Conservation (phyloP, 2,329 filamentous ascomycete species). For the Nemania sp. region DNA sequence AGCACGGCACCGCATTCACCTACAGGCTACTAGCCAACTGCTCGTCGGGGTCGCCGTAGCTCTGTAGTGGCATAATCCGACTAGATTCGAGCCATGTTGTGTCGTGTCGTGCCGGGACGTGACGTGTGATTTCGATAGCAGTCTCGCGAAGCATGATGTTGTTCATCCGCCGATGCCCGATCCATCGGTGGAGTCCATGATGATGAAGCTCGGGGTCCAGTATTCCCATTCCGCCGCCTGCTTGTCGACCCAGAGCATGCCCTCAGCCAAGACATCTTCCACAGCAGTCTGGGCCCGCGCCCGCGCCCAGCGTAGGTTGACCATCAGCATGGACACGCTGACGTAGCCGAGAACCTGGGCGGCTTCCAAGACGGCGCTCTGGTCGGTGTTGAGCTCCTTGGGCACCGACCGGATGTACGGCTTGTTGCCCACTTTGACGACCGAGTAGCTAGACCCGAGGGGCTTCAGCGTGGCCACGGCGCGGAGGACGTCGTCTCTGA, state of each 20-base stretch:
- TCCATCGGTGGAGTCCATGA: constrained; percentile 32
- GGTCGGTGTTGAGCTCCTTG: constrained; percentile 92
- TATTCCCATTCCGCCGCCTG: constrained; percentile 89
- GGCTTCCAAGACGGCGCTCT: constrained; percentile 88
- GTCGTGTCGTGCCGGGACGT: not conserved
- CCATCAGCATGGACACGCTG: constrained; percentile 82
- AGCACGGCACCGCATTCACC: no score
- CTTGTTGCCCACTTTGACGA: constrained; percentile 80
- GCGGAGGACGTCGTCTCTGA: constrained; percentile 82
- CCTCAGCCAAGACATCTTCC: constrained; percentile 85
- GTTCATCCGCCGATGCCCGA: constrained; percentile 29
- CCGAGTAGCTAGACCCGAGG: constrained; percentile 83
- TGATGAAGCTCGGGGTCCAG: constrained; percentile 81
- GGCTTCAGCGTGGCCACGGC: constrained; percentile 87
- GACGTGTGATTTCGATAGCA: not conserved
- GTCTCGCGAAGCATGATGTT: not conserved
- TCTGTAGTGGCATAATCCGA: no score
- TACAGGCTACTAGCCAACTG: no score
- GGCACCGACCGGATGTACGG: constrained; percentile 91
- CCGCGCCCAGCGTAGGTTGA: constrained; percentile 83
- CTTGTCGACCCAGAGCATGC: constrained; percentile 91
- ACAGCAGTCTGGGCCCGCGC: constrained; percentile 86
- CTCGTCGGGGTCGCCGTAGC: no score
- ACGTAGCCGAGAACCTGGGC: constrained; percentile 89
- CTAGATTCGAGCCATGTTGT: no score